Evolutionary conservation across 2,329 filamentous ascomycete species (phyloP), one percentile per base, ranked within the genome.

Genomic region (Pseudocercospora fuligena): DNA sequence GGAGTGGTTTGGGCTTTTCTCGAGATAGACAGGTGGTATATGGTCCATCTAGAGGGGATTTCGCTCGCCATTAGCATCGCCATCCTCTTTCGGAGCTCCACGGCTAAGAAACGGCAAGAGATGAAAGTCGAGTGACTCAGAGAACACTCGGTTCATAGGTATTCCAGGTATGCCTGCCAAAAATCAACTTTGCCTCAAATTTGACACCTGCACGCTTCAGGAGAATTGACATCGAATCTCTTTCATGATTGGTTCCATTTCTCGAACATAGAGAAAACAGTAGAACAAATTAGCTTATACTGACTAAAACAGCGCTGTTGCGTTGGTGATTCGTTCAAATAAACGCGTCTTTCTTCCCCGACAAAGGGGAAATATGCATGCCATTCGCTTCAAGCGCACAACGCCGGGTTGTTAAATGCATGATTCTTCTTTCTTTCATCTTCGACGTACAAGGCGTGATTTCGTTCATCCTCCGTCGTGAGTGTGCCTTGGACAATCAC

Each of bases 341-440:
- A 27, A 51, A 43, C 40, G 40, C 8, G 40, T n/a, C 16, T 19
- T 23, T 14, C 49, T 29, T 29, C 23, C 49, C 49, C n/a, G 16
- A 11, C 25, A 29, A 53, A 16, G 51, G 27, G 51, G 27, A 14
- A 56, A 56, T 27, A 56, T 56, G 51, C 51, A 29, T 40, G 40
- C 40, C 31, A 27, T n/a, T 31, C 51, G 51, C 51, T 31, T 56
- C 51, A 56, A 56, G 51, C 51, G 51, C 56, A 58, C 56, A 58
- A 58, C 56, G 56, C 56, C 56, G 56, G 56, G 56, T 58, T 58
- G 56, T 58, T 58, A 58, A 46, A 58, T 58, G 56, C 56, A 58
- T 58, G 56, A 43, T 58, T 11, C n/a, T 36, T 31, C 16, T 16
- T 29, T 58, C 29, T 36, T 40, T 58, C 56, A 33, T 58, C 56